Evolutionary conservation across 805 yeast species (phyloP).

Genomic region (Saturnispora serradocipensis): DNA sequence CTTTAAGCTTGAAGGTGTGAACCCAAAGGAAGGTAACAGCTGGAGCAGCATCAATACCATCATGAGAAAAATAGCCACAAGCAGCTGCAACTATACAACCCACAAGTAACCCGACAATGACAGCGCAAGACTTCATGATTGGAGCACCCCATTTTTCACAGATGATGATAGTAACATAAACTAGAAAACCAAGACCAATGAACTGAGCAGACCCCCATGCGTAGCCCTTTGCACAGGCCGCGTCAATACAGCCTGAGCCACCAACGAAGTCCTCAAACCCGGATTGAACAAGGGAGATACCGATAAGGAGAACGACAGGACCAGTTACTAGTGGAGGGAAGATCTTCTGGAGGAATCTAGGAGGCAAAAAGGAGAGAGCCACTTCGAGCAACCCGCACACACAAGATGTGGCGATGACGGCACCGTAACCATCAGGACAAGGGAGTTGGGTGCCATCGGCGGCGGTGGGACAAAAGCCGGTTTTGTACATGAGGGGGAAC

Average conservation of each 20-base stretch:
- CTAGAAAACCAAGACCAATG: constrained; percentile 81
- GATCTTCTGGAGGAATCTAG: constrained; percentile 54
- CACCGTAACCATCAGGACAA: constrained; percentile 89
- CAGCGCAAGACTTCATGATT: constrained; percentile 90
- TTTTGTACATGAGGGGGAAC: constrained; percentile 72
- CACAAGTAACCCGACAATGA: constrained; percentile 70
- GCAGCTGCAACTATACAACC: constrained; percentile 95
- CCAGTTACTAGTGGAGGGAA: constrained; percentile 93
- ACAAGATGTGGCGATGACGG: constrained; percentile 69
- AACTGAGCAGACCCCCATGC: constrained; percentile 82
- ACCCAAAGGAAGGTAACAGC: constrained; percentile 83
- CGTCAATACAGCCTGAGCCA: constrained; percentile 53
- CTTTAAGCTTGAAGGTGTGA: constrained; percentile 63
- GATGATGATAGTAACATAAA: constrained; percentile 60
- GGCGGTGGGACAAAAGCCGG: constrained; percentile 56
- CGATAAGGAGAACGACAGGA: constrained; percentile 83
- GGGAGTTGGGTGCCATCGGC: constrained; percentile 60
- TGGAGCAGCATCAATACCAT: constrained; percentile 61
- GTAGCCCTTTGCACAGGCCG: constrained; percentile 41
- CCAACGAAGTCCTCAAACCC: constrained; percentile 87
- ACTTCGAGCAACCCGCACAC: constrained; percentile 73
- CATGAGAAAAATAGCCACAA: constrained; percentile 63
- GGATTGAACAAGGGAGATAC: constrained; percentile 54
- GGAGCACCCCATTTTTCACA: constrained; percentile 90
- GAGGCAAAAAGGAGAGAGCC: constrained; percentile 66